phyloP scores from a whole-genome alignment of 352 stramenopile species.

The Globisporangium paddicum region DNA sequence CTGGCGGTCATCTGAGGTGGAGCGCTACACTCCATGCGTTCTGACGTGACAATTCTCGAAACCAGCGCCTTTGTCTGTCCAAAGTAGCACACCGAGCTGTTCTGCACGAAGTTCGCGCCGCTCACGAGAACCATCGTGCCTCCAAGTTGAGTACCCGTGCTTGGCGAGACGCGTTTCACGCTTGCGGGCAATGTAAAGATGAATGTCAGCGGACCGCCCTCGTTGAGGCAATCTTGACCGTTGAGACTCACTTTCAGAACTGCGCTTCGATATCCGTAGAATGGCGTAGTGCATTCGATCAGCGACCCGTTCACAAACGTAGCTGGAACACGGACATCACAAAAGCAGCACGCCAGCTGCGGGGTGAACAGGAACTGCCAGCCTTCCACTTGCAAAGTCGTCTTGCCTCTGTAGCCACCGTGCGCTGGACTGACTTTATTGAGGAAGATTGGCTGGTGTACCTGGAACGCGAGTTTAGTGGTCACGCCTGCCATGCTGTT shows the following conservation, averaged over 20 bases:
- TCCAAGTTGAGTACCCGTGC: constrained; percentile 36
- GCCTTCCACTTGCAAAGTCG: constrained; percentile 33
- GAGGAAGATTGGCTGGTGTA: constrained; percentile 26
- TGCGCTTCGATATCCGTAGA: constrained; percentile 15
- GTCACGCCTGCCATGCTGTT: constrained; percentile 6
- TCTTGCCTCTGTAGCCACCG: constrained; percentile 35
- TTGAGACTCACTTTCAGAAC: constrained; percentile 50
- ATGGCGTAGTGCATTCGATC: constrained; percentile 49
- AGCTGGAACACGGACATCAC: constrained; percentile 32
- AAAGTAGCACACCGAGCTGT: constrained; percentile 37
- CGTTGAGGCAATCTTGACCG: constrained; percentile 49
- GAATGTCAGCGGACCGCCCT: constrained; percentile 25
- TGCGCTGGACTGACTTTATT: constrained; percentile 19
- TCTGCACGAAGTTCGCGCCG: constrained; percentile 37
- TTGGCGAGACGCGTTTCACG: constrained; percentile 28
- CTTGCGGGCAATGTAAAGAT: constrained; percentile 30
- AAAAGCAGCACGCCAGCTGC: constrained; percentile 67
- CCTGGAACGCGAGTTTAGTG: constrained; percentile 16
- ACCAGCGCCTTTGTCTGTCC: constrained; percentile 11
- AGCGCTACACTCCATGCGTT: constrained; percentile 39
- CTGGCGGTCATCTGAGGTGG: constrained; percentile 22
- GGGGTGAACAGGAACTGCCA: constrained; percentile 48
- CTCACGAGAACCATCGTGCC: constrained; percentile 39
- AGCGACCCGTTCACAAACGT: constrained; percentile 61
- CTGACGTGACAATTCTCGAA: constrained; percentile 22